Base-by-base conservation (phyloP, 1,139 yeast genomes). In the Geotrichum reessii region DNA sequence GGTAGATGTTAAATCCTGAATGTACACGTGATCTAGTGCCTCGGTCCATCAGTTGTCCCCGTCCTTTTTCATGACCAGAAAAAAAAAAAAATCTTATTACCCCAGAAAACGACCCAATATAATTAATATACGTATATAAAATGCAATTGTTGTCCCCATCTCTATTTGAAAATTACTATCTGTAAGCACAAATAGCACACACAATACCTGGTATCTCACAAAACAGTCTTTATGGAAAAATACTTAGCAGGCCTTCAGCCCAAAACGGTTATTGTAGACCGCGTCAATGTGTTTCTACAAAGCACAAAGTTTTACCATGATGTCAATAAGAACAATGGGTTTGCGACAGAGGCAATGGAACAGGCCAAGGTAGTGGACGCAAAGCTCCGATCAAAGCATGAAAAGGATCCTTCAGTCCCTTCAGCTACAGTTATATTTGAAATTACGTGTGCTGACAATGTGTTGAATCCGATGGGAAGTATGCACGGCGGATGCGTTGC, bases 401-500 rank as follows among this genome's bases (percentile, higher is more conserved):
- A 47, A 12, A 19, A n/a, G 3, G 42, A 47, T 40, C 52, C 55
- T 3, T 24, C 14, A 8, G 56, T 25, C 46, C 40, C 51, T 4
- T 7, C 31, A 7, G 40, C 24, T 12, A 42, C 42, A 5, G 59
- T 57, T 9, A 40, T 40, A 4, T 57, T 40, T 52, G 49, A 57
- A 25, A 42, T 57, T 19, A 50, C 48, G 8, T 52, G 53, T 21
- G 31, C 42, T 19, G n/a, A 24, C 22, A 22, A n/a, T 5, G 44
- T 42, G 17, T 46, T 56, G 24, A 52, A 56, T 27, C 56, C 58
- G 12, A 48, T 52, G 56, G 56, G 56, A 21, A 40, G 37, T 25
- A 70, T 71, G 31, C 75, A 72, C 61, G 75, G 75, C 42, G 75
- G 75, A 4, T 69, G 70, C 49, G 63, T 66, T n/a, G 68, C 72